Evolutionary conservation across 169 alveolate genomes (phyloP).

Genomic region (Plasmodium chabaudi): DNA sequence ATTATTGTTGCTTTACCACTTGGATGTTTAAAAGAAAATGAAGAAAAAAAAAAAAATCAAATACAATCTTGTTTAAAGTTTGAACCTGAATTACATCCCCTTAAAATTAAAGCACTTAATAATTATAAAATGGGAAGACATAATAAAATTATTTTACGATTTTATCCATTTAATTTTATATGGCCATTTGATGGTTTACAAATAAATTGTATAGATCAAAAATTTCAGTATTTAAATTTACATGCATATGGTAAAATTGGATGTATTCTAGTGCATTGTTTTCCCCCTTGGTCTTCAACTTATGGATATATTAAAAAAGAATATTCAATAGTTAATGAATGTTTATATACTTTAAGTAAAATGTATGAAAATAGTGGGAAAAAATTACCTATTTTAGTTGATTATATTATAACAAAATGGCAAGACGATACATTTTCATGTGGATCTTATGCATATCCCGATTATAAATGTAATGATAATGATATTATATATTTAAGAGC

Average conservation of each 20-base stretch:
- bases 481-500: slow-evolving; percentile 84
- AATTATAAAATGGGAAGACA: slow-evolving; percentile 85
- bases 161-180: slow-evolving; percentile 77
- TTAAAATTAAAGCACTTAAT: slow-evolving; percentile 77
- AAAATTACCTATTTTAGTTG: slow-evolving; percentile 80
- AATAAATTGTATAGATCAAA: slow-evolving; percentile 82
- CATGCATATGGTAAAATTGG: slow-evolving; percentile 85
- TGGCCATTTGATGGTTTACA: slow-evolving; percentile 83
- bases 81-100: slow-evolving; percentile 79
- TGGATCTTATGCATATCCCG: slow-evolving; percentile 86
- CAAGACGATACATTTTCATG: slow-evolving; percentile 80
- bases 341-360: slow-evolving; percentile 78
- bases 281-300: slow-evolving; percentile 84
- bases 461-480: slow-evolving; percentile 79
- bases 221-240: slow-evolving; percentile 84
- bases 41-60: slow-evolving; percentile 12
- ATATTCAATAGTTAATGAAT: slow-evolving; percentile 77
- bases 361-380: slow-evolving; percentile 76
- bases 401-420: slow-evolving; percentile 84
- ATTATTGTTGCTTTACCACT: slow-evolving; percentile 71
- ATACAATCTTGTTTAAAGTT: slow-evolving; percentile 47
- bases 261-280: slow-evolving; percentile 84
- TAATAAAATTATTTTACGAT: slow-evolving; percentile 84
- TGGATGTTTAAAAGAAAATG: slow-evolving; percentile 75
- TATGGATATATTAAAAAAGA: slow-evolving; percentile 77